These are phyloP conservation scores for Firmiana major DNA, from an alignment of 345 rosid species.

Conservation along the genomic window DNA sequence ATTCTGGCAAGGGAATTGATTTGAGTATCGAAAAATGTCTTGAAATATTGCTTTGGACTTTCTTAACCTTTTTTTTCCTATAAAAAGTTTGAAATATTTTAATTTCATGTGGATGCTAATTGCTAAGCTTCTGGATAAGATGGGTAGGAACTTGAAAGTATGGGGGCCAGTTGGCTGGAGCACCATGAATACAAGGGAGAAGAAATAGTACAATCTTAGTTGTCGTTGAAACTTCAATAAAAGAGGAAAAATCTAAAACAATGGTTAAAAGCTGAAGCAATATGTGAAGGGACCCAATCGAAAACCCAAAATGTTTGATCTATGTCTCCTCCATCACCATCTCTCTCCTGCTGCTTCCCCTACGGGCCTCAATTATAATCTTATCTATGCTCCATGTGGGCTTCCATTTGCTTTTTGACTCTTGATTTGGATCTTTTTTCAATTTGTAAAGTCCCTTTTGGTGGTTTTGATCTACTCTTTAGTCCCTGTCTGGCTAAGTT, in stretches of 20 bases:
- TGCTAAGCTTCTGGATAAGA: background rate
- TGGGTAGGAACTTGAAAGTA: background rate
- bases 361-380: constrained; percentile 17
- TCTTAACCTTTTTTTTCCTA: too few species aligned
- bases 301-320: constrained; percentile 22
- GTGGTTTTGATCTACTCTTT: background rate
- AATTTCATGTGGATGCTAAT: background rate
- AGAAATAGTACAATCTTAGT: background rate
- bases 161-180: background rate
- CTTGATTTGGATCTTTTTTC: constrained; percentile 16
- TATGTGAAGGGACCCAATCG: constrained; percentile 22
- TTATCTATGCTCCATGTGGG: constrained; percentile 24
- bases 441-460: background rate
- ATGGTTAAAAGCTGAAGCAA: background rate
- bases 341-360: constrained; percentile 14
- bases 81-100: too few species aligned
- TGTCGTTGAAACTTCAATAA: too few species aligned
- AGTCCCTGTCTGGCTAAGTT: background rate
- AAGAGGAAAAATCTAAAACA: background rate
- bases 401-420: constrained; percentile 24
- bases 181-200: background rate
- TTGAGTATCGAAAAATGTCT: too few species aligned
- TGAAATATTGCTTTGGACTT: too few species aligned
- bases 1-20: too few species aligned
- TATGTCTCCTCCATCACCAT: constrained; percentile 16